These are phyloP conservation scores for Tausonia pullulans DNA, from an alignment of 1,284 basidiomycete species.

Conservation along the genomic window DNA sequence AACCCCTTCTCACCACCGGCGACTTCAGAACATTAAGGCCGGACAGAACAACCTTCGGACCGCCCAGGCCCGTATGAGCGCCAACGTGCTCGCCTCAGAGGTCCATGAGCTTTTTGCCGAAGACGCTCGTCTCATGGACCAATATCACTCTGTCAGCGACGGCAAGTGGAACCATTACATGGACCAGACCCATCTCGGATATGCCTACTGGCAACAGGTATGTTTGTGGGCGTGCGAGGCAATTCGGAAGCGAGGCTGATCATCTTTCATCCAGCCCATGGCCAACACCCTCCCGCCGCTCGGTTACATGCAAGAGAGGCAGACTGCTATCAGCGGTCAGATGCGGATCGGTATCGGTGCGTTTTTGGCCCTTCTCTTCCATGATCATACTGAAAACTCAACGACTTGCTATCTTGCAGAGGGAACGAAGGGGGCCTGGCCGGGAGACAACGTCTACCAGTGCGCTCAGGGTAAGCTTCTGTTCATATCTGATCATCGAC, in stretches of 20 bases:
- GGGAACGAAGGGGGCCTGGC: conserved; percentile 40
- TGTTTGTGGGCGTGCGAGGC: no score
- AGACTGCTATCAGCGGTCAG: conserved; percentile 31
- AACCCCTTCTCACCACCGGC: neutral
- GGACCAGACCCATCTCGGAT: conserved; percentile 42
- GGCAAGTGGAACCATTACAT: conserved; percentile 41
- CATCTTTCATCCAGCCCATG: conserved; percentile 38
- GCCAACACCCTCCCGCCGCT: conserved; percentile 38
- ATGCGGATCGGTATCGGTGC: conserved; percentile 45
- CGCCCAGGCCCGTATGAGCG: conserved; percentile 51
- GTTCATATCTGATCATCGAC: conserved; percentile 33
- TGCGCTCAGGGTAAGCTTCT: conserved; percentile 37
- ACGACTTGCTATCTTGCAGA: conserved; percentile 28
- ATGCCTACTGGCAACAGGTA: conserved; percentile 48
- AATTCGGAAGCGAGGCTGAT: no score
- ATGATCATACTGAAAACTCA: no score
- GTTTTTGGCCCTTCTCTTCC: no score
- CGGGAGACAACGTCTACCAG: conserved; percentile 27
- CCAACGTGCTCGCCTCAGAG: conserved; percentile 47
- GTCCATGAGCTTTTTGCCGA: conserved; percentile 37
- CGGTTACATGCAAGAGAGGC: conserved; percentile 18
- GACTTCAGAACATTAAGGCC: conserved; percentile 9
- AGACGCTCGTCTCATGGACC: conserved; percentile 24
- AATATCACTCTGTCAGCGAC: conserved; percentile 48
- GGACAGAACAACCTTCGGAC: conserved; percentile 49